Conservation (phyloP, 306 rosid species). For the Herpetospermum pedunculosum region DNA sequence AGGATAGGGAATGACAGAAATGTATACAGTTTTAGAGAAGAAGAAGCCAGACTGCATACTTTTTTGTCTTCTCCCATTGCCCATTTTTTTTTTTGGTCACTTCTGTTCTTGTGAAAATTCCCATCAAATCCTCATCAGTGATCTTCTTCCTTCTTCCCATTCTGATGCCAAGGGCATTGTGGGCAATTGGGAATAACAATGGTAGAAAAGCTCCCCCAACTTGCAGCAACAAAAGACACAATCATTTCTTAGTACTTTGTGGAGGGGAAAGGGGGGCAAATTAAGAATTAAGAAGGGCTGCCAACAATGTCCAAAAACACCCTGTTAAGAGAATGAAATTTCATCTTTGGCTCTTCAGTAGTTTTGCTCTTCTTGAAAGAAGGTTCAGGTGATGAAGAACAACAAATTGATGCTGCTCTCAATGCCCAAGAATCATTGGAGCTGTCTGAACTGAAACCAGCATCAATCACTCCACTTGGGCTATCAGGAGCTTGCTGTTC, state of each 20-base stretch:
- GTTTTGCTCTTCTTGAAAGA: slow-evolving; percentile 9
- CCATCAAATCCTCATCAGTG: not conserved
- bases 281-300: slow-evolving; percentile 3
- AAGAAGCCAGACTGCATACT: slow-evolving; percentile 4
- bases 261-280: not conserved
- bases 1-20: not conserved
- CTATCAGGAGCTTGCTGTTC: slow-evolving; percentile 3
- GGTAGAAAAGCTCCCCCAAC: not conserved
- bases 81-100: not conserved
- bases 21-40: not conserved
- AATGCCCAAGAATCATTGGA: slow-evolving; percentile 9
- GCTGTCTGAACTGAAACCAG: slow-evolving; percentile 13
- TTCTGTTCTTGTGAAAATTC: not conserved
- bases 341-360: not conserved
- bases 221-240: slow-evolving; percentile 1
- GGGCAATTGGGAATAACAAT: not conserved
- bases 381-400: slow-evolving; percentile 6
- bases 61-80: slow-evolving; percentile 4
- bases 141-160: not conserved
- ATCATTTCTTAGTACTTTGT: slow-evolving; percentile 8
- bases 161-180: not conserved
- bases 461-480: slow-evolving; percentile 10
- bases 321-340: slow-evolving; percentile 5
- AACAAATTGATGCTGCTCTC: not conserved
- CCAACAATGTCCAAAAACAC: slow-evolving; percentile 1